These are phyloP conservation scores for Escovopsis weberi DNA, from an alignment of 2,329 filamentous ascomycete genomes.

Conservation along the genomic window DNA sequence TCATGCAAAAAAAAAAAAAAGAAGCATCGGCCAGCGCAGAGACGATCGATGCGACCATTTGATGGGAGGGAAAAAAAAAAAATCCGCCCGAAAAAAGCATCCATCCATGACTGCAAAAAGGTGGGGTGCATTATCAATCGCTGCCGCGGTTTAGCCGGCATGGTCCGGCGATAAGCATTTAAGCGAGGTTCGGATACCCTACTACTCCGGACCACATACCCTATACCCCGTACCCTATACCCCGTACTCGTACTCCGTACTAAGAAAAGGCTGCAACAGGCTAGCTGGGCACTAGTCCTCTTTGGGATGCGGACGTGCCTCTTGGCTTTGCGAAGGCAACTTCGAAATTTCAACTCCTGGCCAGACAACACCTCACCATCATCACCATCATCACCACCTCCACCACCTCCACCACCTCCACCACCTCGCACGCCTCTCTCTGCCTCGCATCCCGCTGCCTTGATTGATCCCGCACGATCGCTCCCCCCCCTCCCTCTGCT, in stretches of 20 bases:
- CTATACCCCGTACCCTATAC: no score
- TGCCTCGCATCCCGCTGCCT: no score
- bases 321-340: slow-evolving; percentile 26
- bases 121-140: slow-evolving; percentile 4
- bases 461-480: no score
- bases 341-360: slow-evolving; percentile 31
- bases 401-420: slow-evolving; percentile 11
- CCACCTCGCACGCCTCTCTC: no score
- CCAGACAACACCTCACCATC: slow-evolving; percentile 19
- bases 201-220: no score
- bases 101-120: not conserved
- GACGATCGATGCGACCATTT: no score
- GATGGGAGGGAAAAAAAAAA: not conserved
- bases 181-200: no score
- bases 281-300: slow-evolving; percentile 21
- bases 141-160: slow-evolving; percentile 19
- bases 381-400: slow-evolving; percentile 21
- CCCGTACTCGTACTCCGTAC: no score
- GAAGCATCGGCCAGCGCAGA: no score
- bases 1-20: not conserved
- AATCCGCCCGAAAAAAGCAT: not conserved
- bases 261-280: slow-evolving; percentile 11
- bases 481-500: not conserved
- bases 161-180: slow-evolving; percentile 18
- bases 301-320: slow-evolving; percentile 21